Conservation (phyloP, 148 eudicot species). For the Fagopyrum tataricum region DNA sequence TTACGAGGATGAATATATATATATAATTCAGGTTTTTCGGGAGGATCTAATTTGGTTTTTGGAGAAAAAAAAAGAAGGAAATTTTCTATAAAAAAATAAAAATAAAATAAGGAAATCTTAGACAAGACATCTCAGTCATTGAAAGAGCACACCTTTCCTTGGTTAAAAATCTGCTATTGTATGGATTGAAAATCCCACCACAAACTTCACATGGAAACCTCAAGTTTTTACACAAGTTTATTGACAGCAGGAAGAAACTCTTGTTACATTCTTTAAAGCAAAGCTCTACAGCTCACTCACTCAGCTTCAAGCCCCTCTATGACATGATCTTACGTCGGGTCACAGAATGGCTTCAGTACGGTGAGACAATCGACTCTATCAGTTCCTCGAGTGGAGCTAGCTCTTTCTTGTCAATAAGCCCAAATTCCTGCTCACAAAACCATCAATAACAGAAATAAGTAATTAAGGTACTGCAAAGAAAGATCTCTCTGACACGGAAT, state of each 20-base stretch:
- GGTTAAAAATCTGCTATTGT: neutral
- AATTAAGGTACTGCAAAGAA: neutral
- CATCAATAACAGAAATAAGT: neutral
- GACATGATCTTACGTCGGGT: neutral
- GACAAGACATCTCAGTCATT: neutral
- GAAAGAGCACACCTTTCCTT: neutral
- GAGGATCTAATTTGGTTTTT: too few relatives aligned
- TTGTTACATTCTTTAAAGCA: neutral
- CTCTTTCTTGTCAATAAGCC: conserved; percentile 81
- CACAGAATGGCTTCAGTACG: conserved; percentile 33
- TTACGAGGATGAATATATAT: too few relatives aligned
- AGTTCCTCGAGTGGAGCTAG: conserved; percentile 86
- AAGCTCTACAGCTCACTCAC: conserved; percentile 3
- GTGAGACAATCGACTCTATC: conserved; percentile 60
- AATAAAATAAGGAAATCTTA: neutral
- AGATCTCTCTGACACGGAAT: neutral
- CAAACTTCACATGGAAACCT: neutral
- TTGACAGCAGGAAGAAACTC: neutral
- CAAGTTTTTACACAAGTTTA: neutral
- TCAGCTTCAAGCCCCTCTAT: conserved; percentile 7
- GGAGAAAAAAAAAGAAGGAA: too few relatives aligned
- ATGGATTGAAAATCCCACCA: neutral
- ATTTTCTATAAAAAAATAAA: too few relatives aligned
- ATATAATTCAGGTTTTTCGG: too few relatives aligned
- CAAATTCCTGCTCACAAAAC: conserved; percentile 47